These are phyloP conservation scores for Fraxinus dipetala DNA, from an alignment of 305 asterid species.

Conservation along the genomic window DNA sequence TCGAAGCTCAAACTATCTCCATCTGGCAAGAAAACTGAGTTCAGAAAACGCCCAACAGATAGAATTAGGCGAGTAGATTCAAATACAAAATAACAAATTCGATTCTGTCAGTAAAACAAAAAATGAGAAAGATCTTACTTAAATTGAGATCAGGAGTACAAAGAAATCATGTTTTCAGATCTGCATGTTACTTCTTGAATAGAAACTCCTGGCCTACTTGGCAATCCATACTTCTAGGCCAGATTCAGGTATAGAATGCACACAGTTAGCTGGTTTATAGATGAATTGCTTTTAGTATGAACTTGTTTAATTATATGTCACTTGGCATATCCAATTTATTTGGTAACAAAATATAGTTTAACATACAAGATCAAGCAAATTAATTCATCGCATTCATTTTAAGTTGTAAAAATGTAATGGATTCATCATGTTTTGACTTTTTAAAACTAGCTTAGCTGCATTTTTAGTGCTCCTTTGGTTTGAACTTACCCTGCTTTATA, in stretches of 20 bases:
- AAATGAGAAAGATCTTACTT: not conserved
- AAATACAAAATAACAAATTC: conserved; percentile 20
- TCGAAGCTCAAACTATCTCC: conserved; percentile 41
- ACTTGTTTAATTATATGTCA: not conserved
- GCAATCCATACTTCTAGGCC: not conserved
- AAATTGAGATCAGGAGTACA: not conserved
- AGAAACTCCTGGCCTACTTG: not conserved
- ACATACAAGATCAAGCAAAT: not conserved
- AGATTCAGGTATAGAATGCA: not conserved
- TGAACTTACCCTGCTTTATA: not conserved
- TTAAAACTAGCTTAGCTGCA: not conserved
- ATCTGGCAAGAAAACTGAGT: conserved; percentile 39
- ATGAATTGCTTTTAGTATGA: not conserved
- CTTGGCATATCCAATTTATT: not conserved
- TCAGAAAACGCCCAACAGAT: conserved; percentile 19
- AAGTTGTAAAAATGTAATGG: not conserved
- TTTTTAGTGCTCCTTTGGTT: not conserved
- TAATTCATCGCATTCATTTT: not conserved
- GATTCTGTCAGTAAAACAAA: not conserved
- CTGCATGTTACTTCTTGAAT: not conserved
- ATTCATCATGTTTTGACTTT: not conserved
- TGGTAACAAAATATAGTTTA: not conserved
- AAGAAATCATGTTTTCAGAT: conserved; percentile 8
- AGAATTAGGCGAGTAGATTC: conserved; percentile 19
- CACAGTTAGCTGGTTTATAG: not conserved